Evolutionary conservation across 192 early-diverging fungal genomes (phyloP), one percentile per base, ranked within the genome.

Genomic region (Backusella parvicylindrica): DNA sequence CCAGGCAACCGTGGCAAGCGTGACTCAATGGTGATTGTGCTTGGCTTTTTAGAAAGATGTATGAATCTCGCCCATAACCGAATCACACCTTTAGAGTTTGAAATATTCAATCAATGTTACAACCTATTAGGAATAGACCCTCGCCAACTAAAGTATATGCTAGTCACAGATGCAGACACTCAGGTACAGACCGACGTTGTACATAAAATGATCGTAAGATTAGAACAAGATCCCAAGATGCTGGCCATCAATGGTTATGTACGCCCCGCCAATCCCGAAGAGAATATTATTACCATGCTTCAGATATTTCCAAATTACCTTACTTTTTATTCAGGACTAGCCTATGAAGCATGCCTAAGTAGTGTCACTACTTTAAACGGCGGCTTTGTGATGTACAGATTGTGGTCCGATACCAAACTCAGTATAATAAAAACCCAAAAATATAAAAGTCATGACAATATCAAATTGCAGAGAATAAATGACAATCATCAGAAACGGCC

Each of bases 1-100:
- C 86, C 87, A 30, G 90, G 90, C 1, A 91, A 91, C 65, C 89
- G 95, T 64, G 95, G 95, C 50, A 96, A 96, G 81, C 90, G 94
- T 37, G 95, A 97, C 79, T 95, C 94, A 5, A 94, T 95, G 82
- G 85, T 96, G 60, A 79, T 97, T 37, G 85, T 95, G 30, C 91
- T 97, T 86, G 90, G 90, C 69, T 97, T 97, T 77, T 75, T 97
- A 73, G 88, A 92, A 81, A 90, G 91, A 37, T 89, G 88, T 67
- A 89, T 89, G 84, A 71, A 77, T 70, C 49, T 83, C 13, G 85
- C 86, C 35, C 81, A 86, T 72, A 89, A 89, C 68, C 83, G 88
- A 67, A 88, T 92, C 73, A 87, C 89, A 9, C 87, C 88, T 64
- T 83, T 92, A 37, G 90, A 92, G 75, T 90, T 89, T 77, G 89